Base-by-base conservation (phyloP, 345 rosid genomes). In the Dipteronia sinensis region DNA sequence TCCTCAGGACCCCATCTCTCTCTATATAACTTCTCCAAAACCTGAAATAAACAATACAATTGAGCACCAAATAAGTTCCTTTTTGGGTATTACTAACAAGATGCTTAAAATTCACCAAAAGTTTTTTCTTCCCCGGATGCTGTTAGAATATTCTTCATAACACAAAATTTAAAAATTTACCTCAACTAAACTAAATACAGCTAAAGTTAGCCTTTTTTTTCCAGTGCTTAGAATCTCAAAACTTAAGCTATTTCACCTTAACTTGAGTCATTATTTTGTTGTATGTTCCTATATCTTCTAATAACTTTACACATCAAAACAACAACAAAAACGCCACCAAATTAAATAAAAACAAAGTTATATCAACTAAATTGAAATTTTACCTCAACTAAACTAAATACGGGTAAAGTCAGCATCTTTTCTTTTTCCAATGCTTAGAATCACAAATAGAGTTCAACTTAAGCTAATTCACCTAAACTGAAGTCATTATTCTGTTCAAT, bases 1-100 rank as follows among this genome's bases (percentile, higher is more conserved):
- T 91, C 97, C 84, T 91, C 90, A 25, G 95, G 87, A 69, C 94
- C 83, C 99, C 98, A 96, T 74, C 91, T 85, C 73, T 96, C 97
- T 72, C 81, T 89, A 64, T 94, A 85, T 64, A 96, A 86, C 86
- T 87, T 91, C 88, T 94, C 99, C 77, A 96, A 46, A 53, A 92
- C 84, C 99, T 96, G 73, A 62, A 75, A 79, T 22, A 75, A 16
- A 29, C 17, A 29, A 65, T 11, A 3, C 19, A 64, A 47, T 47
- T 19, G 11, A 65, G 63, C 61, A 65, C 3, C 55, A 19, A 13
- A 46, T 17, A 46, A 27, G 17, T 64, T 27, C 47, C 6, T 0
- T 6, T 27, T 65, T 34, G 13, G 0, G 16, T 10, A 44, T 11
- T 31, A 72, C 23, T 13, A 72, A 29, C 19, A 34, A 40, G 25